Evolutionary conservation across 306 rosid genomes (phyloP), one percentile per base, ranked within the genome.

Genomic region (Prunus padus): DNA sequence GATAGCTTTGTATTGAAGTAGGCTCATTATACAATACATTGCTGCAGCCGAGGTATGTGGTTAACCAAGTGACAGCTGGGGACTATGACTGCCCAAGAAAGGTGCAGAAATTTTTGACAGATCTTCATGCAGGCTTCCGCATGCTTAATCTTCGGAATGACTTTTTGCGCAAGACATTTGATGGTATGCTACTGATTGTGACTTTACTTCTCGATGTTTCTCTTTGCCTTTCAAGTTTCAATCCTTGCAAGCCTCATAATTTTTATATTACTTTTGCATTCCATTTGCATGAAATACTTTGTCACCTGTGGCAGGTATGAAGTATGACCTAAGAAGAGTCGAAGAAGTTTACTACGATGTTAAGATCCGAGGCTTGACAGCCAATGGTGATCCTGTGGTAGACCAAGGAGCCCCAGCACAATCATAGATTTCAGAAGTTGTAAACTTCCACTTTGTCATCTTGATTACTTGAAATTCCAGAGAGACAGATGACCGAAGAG

Each of bases 71-170:
- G 81, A 95, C 97, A 25, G 89, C 81, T 65, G 98, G 98, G 80
- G 93, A 90, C 83, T 92, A 92, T 79, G 97, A 92, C 83, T 92
- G 97, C 74, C 97, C 97, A 60, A 92, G 93, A 77, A 92, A 89
- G 77, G 97, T 92, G 82, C 81, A 90, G 70, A 92, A 89, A 80
- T 92, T 95, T 84, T 68, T 95, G 40, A 95, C 99, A 19, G 97
- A 95, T 67, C 97, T 95, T 71, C 96, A 95, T 82, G 89, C 93
- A 46, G 88, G 97, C 80, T 95, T 90, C 74, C 96, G 93, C 8
- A 88, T 90, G 99, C 99, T 95, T 78, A 92, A 95, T 82, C 96
- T 95, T 49, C 96, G 96, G 65, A 95, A 95, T 86, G 99, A 95
- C 82, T 89, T 95, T 80, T 76, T 92, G 81, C 93, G 98, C 67